A percentile compares a stretch with the other conserved stretches of the same genome.
Conservation (phyloP, 768 basidiomycete genomes). For the Amanita inopinata region DNA sequence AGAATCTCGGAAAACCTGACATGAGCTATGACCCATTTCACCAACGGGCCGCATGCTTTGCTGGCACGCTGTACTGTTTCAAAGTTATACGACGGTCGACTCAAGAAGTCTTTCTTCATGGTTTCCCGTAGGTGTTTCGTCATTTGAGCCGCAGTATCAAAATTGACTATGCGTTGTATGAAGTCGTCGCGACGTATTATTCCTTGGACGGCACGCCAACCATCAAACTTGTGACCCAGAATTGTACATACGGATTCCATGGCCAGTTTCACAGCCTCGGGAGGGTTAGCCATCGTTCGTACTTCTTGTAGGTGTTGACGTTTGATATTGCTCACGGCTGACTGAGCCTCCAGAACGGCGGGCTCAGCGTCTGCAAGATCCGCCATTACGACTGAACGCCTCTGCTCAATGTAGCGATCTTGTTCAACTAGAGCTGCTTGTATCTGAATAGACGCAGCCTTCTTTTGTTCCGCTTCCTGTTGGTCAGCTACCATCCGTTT, state of each 20-base stretch:
- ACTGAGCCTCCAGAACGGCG: slow-evolving; percentile 88
- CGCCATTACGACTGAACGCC: slow-evolving; percentile 81
- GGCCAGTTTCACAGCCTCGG: slow-evolving; percentile 92
- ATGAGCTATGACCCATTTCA: slow-evolving; percentile 97
- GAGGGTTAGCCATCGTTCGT: slow-evolving; percentile 95
- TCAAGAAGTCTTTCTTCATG: slow-evolving; percentile 91
- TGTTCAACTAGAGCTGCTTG: slow-evolving; percentile 90
- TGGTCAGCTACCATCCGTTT: slow-evolving; percentile 98
- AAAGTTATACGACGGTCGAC: slow-evolving; percentile 85
- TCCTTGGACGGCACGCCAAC: slow-evolving; percentile 91
- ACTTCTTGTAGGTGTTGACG: slow-evolving; percentile 95
- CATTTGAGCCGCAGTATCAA: slow-evolving; percentile 88
- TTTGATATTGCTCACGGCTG: slow-evolving; percentile 97
- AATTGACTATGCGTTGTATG: slow-evolving; percentile 90
- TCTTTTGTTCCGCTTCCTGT: slow-evolving; percentile 98
- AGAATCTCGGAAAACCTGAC: slow-evolving; percentile 95
- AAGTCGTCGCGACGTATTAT: slow-evolving; percentile 97
- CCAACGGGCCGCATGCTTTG: slow-evolving; percentile 94
- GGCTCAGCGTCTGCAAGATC: slow-evolving; percentile 98
- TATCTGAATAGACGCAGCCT: slow-evolving; percentile 90
- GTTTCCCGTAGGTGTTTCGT: slow-evolving; percentile 78
- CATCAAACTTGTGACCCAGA: slow-evolving; percentile 93
- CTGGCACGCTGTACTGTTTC: slow-evolving; percentile 93
- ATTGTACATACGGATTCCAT: slow-evolving; percentile 99
- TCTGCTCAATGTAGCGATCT: slow-evolving; percentile 81